A percentile compares a stretch with the other conserved stretches of the same genome.
phyloP scores from a whole-genome alignment of 2,329 filamentous ascomycete species.

The Colletotrichum acutatum region DNA sequence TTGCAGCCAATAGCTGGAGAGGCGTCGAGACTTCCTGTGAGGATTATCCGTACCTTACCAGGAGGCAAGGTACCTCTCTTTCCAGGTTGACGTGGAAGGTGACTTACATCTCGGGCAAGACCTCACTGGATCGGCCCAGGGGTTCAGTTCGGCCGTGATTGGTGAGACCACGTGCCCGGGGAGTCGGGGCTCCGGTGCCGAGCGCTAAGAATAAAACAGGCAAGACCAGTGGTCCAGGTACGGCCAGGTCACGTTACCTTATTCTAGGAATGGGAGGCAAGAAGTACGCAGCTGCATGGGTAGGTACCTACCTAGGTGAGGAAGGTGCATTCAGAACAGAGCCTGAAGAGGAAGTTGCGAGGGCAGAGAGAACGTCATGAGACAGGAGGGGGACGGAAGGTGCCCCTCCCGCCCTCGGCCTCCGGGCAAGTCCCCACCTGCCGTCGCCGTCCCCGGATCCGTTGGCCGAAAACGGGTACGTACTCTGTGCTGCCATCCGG shows the following conservation, averaged over 20 bases:
- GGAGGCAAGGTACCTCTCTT: too few species aligned
- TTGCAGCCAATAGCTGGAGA: neutral
- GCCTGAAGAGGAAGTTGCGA: neutral
- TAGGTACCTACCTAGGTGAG: too few species aligned
- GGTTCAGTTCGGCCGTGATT: slow-evolving; percentile 7
- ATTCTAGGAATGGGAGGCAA: neutral
- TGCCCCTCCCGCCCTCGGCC: neutral
- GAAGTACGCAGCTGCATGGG: neutral
- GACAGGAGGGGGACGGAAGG: neutral
- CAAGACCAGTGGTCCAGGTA: neutral
- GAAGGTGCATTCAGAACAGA: neutral
- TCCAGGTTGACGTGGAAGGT: too few species aligned
- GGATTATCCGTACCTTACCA: too few species aligned
- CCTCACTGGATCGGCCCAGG: slow-evolving; percentile 17
- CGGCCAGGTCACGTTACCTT: too few species aligned
- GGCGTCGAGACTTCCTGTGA: neutral
- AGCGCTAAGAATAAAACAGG: neutral
- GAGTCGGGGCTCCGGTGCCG: slow-evolving; percentile 16
- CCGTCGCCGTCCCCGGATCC: neutral
- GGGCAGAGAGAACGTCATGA: too few species aligned
- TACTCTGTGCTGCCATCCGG: neutral
- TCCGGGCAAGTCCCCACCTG: neutral
- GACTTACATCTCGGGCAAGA: too few species aligned
- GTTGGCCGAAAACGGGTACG: neutral
- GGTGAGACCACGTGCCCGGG: slow-evolving; percentile 17